Evolutionary conservation across 208 protist genomes (phyloP).

Genomic region (Wallacemonas collosoma): DNA sequence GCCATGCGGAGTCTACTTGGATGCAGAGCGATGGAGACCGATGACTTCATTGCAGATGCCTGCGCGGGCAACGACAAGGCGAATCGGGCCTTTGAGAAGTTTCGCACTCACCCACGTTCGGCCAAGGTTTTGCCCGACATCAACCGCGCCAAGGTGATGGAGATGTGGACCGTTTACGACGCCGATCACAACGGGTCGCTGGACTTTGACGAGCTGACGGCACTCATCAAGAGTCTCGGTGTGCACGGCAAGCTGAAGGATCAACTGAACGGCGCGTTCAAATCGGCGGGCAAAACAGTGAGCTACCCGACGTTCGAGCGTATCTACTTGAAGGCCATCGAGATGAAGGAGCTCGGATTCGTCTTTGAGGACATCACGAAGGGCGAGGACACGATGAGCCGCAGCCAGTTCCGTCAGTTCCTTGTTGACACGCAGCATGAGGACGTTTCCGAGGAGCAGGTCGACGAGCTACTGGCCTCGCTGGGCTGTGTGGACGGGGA

Average conservation of each 20-base stretch:
- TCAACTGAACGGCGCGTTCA: slow-evolving; percentile 36
- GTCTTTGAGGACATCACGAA: slow-evolving; percentile 41
- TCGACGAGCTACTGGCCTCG: slow-evolving; percentile 39
- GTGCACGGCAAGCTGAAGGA: slow-evolving; percentile 45
- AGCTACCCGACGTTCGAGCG: slow-evolving; percentile 49
- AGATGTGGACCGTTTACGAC: slow-evolving; percentile 73
- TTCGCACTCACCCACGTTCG: slow-evolving; percentile 28
- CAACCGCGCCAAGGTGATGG: slow-evolving; percentile 65
- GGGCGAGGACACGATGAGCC: slow-evolving; percentile 35
- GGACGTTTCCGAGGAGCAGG: slow-evolving; percentile 27
- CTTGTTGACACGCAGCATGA: slow-evolving; percentile 48
- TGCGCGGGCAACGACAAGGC: slow-evolving; percentile 39
- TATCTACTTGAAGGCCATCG: slow-evolving; percentile 39
- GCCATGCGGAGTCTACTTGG: slow-evolving; percentile 43
- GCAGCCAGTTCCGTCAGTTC: slow-evolving; percentile 47
- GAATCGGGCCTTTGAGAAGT: slow-evolving; percentile 33
- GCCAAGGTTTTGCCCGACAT: slow-evolving; percentile 32
- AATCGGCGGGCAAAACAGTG: slow-evolving; percentile 29
- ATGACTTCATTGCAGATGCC: slow-evolving; percentile 45
- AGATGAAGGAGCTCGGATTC: slow-evolving; percentile 59
- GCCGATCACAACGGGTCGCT: slow-evolving; percentile 63
- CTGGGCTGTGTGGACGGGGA: slow-evolving; percentile 40
- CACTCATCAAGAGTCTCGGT: slow-evolving; percentile 49
- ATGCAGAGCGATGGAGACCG: slow-evolving; percentile 42
- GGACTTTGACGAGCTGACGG: slow-evolving; percentile 40